These are phyloP conservation scores for Blumeriella jaapii DNA, from an alignment of 2,329 filamentous ascomycete genomes.

Conservation along the genomic window DNA sequence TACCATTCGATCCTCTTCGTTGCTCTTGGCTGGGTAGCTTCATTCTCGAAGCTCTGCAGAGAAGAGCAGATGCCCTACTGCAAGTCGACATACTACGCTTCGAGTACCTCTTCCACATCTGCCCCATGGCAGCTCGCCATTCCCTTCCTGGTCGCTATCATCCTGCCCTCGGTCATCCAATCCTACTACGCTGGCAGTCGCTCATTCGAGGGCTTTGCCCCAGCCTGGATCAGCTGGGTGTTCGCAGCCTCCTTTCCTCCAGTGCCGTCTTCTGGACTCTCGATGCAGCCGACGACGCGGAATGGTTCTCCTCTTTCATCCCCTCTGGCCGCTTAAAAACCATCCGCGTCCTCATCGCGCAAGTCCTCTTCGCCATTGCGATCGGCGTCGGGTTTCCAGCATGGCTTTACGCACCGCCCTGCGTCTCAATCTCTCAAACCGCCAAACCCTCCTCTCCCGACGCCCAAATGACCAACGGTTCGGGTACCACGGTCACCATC, in stretches of 20 bases:
- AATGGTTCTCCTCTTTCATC: slow-evolving; percentile 54
- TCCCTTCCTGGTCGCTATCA: slow-evolving; percentile 60
- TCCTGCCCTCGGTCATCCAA: slow-evolving; percentile 64
- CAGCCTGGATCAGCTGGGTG: slow-evolving; percentile 70
- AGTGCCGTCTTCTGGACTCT: slow-evolving; percentile 78
- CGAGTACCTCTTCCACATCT: slow-evolving; percentile 81
- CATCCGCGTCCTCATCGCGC: slow-evolving; percentile 65
- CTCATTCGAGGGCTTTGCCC: slow-evolving; percentile 79
- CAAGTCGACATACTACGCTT: slow-evolving; percentile 90
- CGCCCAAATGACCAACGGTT: slow-evolving; percentile 22
- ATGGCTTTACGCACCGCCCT: slow-evolving; percentile 77
- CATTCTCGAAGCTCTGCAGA: slow-evolving; percentile 82
- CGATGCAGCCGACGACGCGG: slow-evolving; percentile 76
- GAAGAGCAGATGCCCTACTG: slow-evolving; percentile 99
- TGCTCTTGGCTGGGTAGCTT: slow-evolving; percentile 65
- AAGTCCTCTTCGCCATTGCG: slow-evolving; percentile 66
- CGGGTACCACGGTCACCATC: slow-evolving; percentile 55
- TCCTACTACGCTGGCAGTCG: slow-evolving; percentile 72
- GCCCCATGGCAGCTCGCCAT: slow-evolving; percentile 80
- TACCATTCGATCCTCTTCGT: slow-evolving; percentile 82
- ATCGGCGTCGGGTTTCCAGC: slow-evolving; percentile 75
- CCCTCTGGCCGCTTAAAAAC: slow-evolving; percentile 56
- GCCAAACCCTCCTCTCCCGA: slow-evolving; percentile 18
- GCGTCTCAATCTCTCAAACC: slow-evolving; percentile 56
- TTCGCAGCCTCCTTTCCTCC: slow-evolving; percentile 67